phyloP scores from a whole-genome alignment of 106 monocot species.

The Dendrobium nobile region DNA sequence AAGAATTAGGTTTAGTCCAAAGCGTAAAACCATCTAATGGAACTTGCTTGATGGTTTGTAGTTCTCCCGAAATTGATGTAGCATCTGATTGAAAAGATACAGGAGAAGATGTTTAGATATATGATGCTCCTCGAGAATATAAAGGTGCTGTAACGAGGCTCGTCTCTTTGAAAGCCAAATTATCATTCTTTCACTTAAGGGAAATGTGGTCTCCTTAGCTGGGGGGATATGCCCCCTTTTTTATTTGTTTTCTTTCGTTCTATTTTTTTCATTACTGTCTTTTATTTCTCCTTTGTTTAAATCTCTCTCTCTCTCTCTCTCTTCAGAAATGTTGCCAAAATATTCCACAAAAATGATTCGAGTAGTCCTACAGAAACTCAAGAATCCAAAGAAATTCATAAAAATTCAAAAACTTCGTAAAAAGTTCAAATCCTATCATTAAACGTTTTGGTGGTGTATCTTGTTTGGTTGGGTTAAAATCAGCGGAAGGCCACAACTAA shows the following conservation, averaged over 20 bases:
- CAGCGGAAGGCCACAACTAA: neutral
- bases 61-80: too few relatives aligned
- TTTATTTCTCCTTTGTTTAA: neutral
- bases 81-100: too few relatives aligned
- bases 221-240: neutral
- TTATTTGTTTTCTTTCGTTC: neutral
- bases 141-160: neutral
- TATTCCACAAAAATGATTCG: neutral
- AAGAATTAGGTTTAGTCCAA: too few relatives aligned
- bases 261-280: neutral
- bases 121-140: too few relatives aligned
- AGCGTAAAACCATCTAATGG: too few relatives aligned
- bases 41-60: too few relatives aligned
- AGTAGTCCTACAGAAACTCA: neutral
- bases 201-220: neutral
- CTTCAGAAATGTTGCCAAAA: neutral
- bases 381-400: neutral
- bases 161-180: neutral
- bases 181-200: neutral
- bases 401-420: neutral
- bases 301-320: neutral
- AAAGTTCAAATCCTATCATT: neutral
- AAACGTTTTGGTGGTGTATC: neutral
- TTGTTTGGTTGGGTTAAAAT: neutral
- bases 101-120: too few relatives aligned